Evolutionary conservation across 768 basidiomycete species (phyloP).

Genomic region (Lentinula sp.): DNA sequence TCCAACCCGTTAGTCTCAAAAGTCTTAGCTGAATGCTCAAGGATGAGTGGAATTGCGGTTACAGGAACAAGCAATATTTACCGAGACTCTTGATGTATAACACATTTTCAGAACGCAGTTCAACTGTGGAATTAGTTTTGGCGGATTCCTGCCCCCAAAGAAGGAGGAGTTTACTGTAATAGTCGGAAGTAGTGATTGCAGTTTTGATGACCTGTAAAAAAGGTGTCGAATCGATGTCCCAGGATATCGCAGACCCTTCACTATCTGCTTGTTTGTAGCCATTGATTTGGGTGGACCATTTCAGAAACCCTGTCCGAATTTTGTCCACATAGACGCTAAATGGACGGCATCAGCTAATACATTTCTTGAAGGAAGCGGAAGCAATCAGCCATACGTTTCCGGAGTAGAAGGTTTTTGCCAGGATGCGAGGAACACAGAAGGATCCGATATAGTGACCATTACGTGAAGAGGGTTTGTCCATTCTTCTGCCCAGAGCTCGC

Average conservation of each 20-base stretch:
- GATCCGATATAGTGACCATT: constrained; percentile 39
- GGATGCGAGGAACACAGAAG: constrained; percentile 40
- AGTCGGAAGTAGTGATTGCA: constrained; percentile 39
- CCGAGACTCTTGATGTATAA: constrained; percentile 34
- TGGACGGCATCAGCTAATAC: neutral
- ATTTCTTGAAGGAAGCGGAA: neutral
- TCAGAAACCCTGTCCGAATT: constrained; percentile 69
- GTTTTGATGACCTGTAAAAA: constrained; percentile 47
- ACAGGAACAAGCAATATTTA: constrained; percentile 14
- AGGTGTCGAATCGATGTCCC: constrained; percentile 49
- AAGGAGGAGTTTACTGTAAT: constrained; percentile 52
- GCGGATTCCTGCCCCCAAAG: constrained; percentile 83
- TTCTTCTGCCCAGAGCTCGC: constrained; percentile 69
- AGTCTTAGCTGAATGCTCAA: constrained; percentile 51
- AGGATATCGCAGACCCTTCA: constrained; percentile 32
- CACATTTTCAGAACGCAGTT: constrained; percentile 49
- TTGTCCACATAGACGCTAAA: constrained; percentile 59
- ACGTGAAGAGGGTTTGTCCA: constrained; percentile 60
- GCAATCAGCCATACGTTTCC: constrained; percentile 20
- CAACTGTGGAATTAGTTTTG: constrained; percentile 42
- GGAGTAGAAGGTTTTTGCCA: constrained; percentile 34
- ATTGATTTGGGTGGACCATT: constrained; percentile 62
- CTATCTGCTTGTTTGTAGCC: constrained; percentile 43
- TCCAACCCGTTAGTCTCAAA: constrained; percentile 50
- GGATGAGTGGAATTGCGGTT: neutral